Base-by-base conservation (phyloP, 2,329 filamentous ascomycete species). In the Cucurbitaria berberidis region DNA sequence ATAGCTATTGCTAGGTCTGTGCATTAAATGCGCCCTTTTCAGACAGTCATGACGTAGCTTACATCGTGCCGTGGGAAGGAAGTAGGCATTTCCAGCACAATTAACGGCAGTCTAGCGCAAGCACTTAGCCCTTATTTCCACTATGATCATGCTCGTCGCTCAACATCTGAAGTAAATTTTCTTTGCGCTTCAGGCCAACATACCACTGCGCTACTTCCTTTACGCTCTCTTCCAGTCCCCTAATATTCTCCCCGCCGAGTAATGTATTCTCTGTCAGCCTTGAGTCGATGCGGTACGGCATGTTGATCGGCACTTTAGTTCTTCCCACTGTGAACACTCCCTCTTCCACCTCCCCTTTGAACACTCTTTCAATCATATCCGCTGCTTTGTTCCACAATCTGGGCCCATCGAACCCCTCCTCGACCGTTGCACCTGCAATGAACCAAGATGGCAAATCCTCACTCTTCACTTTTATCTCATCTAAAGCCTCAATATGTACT, bases 231-330 rank as follows among this genome's bases (percentile, higher is more conserved):
- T 59, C 55, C 13, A 73, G 30, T 0, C 57, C 55, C 22, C 54
- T 62, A 3, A 71, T 65, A 18, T 27, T 53, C 8, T 49, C 39
- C 8, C 62, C 66, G 19, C 35, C 46, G 13, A 73, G 24, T 18
- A 74, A 41, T 50, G 59, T 58, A 10, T 40, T 58, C 45, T 71
- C 65, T 3, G 71, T 73, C 41, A 51, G 11, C 6, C 35, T 61
- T 10, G 67, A 69, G 27, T 73, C 60, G n/a, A 68, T 68, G 13
- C 66, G 58, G 47, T 61, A 73, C 3, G 70, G 70, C 61, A 73
- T 70, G 19, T 74, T 73, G 27, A 63, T 48, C 1, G 70, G 71
- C 29, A 59, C 41, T 26, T 67, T 69, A 1, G 52, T 45, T 26
- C 53, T 59, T 9, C 71, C 70, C 10, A 74, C 8, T 7, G 21